phyloP scores from a whole-genome alignment of 2,329 filamentous ascomycete genomes.

The Sphaerulina vaccinii region DNA sequence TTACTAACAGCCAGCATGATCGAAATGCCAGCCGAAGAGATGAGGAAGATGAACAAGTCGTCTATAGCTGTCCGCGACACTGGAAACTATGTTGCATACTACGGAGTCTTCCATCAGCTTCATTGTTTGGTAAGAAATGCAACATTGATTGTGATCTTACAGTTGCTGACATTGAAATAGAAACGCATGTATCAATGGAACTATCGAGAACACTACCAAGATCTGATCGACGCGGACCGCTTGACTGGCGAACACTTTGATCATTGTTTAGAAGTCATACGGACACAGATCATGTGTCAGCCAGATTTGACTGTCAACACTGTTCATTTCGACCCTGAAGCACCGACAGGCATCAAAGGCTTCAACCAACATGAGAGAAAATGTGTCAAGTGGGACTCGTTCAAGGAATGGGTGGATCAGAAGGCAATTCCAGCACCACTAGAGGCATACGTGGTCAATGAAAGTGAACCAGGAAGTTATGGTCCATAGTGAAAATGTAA shows the following conservation, averaged over 20 bases:
- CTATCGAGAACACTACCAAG: slow-evolving; percentile 12
- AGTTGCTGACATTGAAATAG: too few species aligned
- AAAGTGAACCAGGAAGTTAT: not conserved
- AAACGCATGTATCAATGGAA: slow-evolving; percentile 20
- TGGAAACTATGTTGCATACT: slow-evolving; percentile 15
- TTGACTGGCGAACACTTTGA: slow-evolving; percentile 14
- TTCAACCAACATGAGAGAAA: slow-evolving; percentile 5
- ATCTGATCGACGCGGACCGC: slow-evolving; percentile 3
- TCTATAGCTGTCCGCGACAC: slow-evolving; percentile 7
- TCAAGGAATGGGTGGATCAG: slow-evolving; percentile 15
- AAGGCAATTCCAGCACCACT: slow-evolving; percentile 9
- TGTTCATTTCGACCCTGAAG: slow-evolving; percentile 9
- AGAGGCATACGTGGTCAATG: slow-evolving; percentile 5
- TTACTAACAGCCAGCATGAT: slow-evolving; percentile 14
- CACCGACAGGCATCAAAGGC: slow-evolving; percentile 10
- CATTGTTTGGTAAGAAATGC: slow-evolving; percentile 9
- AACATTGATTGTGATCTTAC: too few species aligned
- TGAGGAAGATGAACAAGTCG: slow-evolving; percentile 19
- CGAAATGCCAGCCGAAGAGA: slow-evolving; percentile 10
- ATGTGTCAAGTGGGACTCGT: slow-evolving; percentile 15
- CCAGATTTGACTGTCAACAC: slow-evolving; percentile 18
- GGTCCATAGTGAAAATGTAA: slow-evolving; percentile 2
- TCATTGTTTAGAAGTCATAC: slow-evolving; percentile 18
- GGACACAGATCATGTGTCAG: slow-evolving; percentile 15
- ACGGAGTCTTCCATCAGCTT: slow-evolving; percentile 17